These are phyloP conservation scores for Tetrapisispora phaffii DNA, from an alignment of 805 yeast genomes.

Conservation along the genomic window DNA sequence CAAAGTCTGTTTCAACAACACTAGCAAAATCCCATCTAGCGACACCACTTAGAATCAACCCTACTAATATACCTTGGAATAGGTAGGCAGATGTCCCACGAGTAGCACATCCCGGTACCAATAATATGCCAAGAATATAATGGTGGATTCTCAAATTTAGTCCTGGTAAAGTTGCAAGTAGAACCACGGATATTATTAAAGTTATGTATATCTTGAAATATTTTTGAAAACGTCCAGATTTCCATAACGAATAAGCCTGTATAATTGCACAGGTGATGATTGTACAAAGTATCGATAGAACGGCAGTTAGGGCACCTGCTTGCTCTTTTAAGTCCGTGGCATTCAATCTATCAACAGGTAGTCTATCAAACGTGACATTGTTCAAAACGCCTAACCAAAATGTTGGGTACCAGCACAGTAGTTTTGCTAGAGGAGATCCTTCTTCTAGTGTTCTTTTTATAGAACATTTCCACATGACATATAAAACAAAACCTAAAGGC, in stretches of 20 bases:
- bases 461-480: conserved; percentile 56
- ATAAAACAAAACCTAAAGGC: conserved; percentile 63
- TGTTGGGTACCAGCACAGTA: conserved; percentile 56
- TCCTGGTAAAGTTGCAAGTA: conserved; percentile 48
- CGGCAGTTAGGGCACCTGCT: conserved; percentile 67
- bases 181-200: conserved; percentile 35
- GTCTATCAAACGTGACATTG: conserved; percentile 76
- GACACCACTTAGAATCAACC: conserved; percentile 73
- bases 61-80: conserved; percentile 78
- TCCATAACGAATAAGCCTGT: conserved; percentile 77
- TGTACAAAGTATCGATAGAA: conserved; percentile 38
- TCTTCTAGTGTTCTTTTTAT: conserved; percentile 39
- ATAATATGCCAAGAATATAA: conserved; percentile 63
- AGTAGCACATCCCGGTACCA: conserved; percentile 79
- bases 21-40: conserved; percentile 92
- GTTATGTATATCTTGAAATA: conserved; percentile 47
- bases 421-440: conserved; percentile 34
- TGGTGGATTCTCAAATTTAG: conserved; percentile 72
- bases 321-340: conserved; percentile 58
- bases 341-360: conserved; percentile 82
- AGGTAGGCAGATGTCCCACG: conserved; percentile 58
- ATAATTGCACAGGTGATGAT: conserved; percentile 48
- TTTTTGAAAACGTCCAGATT: conserved; percentile 53
- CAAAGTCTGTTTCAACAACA: conserved; percentile 63
- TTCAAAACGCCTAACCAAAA: conserved; percentile 81